These are phyloP conservation scores for Chrysosporium queenslandicum DNA, from an alignment of 2,329 filamentous ascomycete species.

Conservation along the genomic window DNA sequence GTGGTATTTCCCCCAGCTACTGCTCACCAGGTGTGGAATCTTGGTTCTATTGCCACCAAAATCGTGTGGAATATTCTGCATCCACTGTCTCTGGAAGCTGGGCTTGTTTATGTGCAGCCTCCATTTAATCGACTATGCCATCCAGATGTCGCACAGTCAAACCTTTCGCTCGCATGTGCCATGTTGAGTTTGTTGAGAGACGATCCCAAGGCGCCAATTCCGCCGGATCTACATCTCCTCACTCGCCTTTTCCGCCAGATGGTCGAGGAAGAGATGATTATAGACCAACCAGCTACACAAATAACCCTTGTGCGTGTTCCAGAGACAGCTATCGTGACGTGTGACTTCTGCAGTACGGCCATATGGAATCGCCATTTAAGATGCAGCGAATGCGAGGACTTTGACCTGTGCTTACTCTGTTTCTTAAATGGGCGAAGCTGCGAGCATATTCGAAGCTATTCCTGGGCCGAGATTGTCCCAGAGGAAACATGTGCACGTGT, in stretches of 20 bases:
- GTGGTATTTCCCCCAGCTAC: slow-evolving; percentile 31
- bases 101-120: slow-evolving; percentile 29
- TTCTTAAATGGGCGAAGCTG: slow-evolving; percentile 30
- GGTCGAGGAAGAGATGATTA: slow-evolving; percentile 27
- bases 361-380: slow-evolving; percentile 33
- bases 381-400: slow-evolving; percentile 30
- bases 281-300: slow-evolving; percentile 18
- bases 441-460: slow-evolving; percentile 27
- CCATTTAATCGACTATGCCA: slow-evolving; percentile 29
- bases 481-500: slow-evolving; percentile 23
- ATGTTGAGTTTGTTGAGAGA: slow-evolving; percentile 26
- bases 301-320: slow-evolving; percentile 25
- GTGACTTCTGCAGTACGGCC: slow-evolving; percentile 31
- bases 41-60: slow-evolving; percentile 27
- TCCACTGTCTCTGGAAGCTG: slow-evolving; percentile 26
- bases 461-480: slow-evolving; percentile 28
- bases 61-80: slow-evolving; percentile 33
- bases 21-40: slow-evolving; percentile 32
- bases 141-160: slow-evolving; percentile 27
- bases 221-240: slow-evolving; percentile 24
- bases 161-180: slow-evolving; percentile 24
- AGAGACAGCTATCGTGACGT: slow-evolving; percentile 27
- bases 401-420: slow-evolving; percentile 30
- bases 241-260: slow-evolving; percentile 25
- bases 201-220: slow-evolving; percentile 16